phyloP scores from a whole-genome alignment of 768 basidiomycete species.

The Cubamyces sp. region DNA sequence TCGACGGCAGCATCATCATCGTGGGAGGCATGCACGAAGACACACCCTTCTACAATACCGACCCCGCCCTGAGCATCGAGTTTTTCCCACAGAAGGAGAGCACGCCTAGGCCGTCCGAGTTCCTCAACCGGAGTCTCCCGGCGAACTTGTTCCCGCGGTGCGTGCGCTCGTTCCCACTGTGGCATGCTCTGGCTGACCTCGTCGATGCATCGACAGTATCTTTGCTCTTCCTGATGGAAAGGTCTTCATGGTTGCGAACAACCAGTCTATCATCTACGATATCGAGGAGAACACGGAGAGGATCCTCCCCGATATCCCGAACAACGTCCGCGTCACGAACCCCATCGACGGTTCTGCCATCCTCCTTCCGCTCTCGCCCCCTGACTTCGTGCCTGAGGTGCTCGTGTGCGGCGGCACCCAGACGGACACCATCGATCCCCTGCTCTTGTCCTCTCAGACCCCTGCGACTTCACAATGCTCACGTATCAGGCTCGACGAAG shows the following conservation, averaged over 20 bases:
- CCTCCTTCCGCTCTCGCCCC: slow-evolving; percentile 69
- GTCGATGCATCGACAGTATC: slow-evolving; percentile 75
- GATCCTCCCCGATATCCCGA: slow-evolving; percentile 69
- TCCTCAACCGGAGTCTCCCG: slow-evolving; percentile 31
- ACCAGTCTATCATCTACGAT: slow-evolving; percentile 79
- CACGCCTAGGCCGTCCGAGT: slow-evolving; percentile 30
- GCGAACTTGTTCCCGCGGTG: slow-evolving; percentile 48
- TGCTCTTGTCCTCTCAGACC: slow-evolving; percentile 71
- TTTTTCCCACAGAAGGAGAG: slow-evolving; percentile 77
- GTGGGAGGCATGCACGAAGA: slow-evolving; percentile 81
- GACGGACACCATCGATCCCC: slow-evolving; percentile 60
- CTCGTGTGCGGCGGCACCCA: slow-evolving; percentile 79
- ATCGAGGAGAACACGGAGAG: slow-evolving; percentile 66
- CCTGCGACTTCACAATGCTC: slow-evolving; percentile 75
- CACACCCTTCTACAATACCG: slow-evolving; percentile 83
- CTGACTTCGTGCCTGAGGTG: slow-evolving; percentile 67
- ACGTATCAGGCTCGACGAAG: slow-evolving; percentile 64
- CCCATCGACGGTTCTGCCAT: slow-evolving; percentile 78
- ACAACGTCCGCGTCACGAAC: slow-evolving; percentile 80
- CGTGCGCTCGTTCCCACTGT: slow-evolving; percentile 65
- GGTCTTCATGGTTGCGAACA: slow-evolving; percentile 78
- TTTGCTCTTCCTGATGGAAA: slow-evolving; percentile 71
- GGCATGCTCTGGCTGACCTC: slow-evolving; percentile 63
- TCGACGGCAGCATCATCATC: slow-evolving; percentile 80
- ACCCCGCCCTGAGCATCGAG: slow-evolving; percentile 78